Conservation (phyloP, 495 filamentous ascomycete genomes). For the Aspergillus baeticus region DNA sequence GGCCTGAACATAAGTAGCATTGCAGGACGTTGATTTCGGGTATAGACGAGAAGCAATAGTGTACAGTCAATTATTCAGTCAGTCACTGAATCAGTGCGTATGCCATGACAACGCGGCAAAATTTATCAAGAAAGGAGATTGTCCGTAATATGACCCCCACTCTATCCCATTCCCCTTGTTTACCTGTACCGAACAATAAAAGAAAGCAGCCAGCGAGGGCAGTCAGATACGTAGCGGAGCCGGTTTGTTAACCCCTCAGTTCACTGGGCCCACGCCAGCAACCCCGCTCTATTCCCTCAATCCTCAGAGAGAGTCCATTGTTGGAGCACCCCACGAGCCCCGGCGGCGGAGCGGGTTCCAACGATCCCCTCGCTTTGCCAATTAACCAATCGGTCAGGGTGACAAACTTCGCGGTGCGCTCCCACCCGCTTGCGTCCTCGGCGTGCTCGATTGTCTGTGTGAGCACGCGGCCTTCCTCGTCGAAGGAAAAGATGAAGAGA, state of each 20-base stretch:
- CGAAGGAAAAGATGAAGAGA: conserved; percentile 93
- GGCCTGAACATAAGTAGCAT: not conserved
- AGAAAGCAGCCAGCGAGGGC: not conserved
- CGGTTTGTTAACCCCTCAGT: no score
- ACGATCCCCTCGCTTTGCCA: conserved; percentile 54
- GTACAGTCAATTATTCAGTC: not conserved
- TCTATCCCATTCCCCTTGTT: not conserved
- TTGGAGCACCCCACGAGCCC: conserved; percentile 10
- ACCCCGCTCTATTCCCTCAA: not conserved
- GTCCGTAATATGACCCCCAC: not conserved
- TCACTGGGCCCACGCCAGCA: not conserved
- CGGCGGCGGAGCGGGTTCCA: conserved; percentile 45
- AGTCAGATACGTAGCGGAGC: no score
- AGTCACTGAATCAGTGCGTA: not conserved
- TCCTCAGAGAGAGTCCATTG: no score
- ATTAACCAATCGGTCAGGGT: conserved; percentile 87
- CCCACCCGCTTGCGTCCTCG: conserved; percentile 73
- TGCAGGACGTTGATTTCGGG: not conserved
- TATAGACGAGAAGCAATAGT: not conserved
- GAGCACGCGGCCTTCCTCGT: conserved; percentile 78
- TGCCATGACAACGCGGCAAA: no score
- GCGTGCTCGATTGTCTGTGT: conserved; percentile 93
- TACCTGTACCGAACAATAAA: not conserved
- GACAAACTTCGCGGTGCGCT: conserved; percentile 69
- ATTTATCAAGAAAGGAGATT: conserved; percentile 11